Base-by-base conservation (phyloP, 2,329 filamentous ascomycete species). In the Emergomyces africanus region DNA sequence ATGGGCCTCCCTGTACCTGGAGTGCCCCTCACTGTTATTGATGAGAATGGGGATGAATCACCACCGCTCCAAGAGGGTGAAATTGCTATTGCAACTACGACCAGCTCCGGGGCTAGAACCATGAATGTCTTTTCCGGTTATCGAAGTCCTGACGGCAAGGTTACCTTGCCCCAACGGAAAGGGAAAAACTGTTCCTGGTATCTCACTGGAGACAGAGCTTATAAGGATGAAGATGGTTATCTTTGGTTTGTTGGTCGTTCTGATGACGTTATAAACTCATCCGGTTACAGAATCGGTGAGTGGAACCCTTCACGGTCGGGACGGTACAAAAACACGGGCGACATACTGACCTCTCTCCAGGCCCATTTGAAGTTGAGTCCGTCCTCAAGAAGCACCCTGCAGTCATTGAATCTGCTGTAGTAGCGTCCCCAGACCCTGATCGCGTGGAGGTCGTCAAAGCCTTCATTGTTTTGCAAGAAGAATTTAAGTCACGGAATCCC, bases 311-410 rank as follows among this genome's bases (percentile, higher is more conserved):
- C 23, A 14, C 44, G 33, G 35, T 42, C 46, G 12, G 12, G 39
- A 41, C 50, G 57, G 54, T 48, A 5, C 25, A 18, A 6, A 18
- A n/a, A 15, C n/a, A 50, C 6, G 10, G 35, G n/a, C 8, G 39
- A 55, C 33, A 9, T 44, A 4, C 12, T 42, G 20, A 28, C 15
- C 8, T 18, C 41, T n/a, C 30, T 33, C 56, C 49, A 69, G 69
- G 73, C 8, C 73, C 73, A 0, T 75, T 75, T 61, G 73, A 75
- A 66, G 70, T 75, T 37, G 73, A 75, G 62, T 74, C 72, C 2
- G 72, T 71, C 4, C 65, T 75, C 12, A 74, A 75, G 63, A 65
- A 71, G 23, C 73, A 75, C 61, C 67, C 71, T 3, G 68, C 67
- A 2, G 71, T 75, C 9, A 67, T 72, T 25, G 73, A 75, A 59